Evolutionary conservation across 2,329 filamentous ascomycete species (phyloP).

Genomic region (Albifimbria verrucaria): DNA sequence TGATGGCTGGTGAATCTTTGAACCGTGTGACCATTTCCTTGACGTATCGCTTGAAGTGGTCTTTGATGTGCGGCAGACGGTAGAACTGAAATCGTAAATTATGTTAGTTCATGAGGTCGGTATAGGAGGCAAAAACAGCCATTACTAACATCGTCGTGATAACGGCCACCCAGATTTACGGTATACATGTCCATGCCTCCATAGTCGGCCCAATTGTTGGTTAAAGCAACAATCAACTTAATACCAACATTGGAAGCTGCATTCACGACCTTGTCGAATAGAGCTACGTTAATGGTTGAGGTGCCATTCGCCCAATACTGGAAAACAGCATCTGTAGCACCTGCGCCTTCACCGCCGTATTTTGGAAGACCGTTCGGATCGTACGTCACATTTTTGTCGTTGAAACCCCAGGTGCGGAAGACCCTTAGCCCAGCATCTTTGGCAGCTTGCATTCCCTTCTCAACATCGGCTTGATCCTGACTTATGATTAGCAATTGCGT

Average conservation of each 20-base stretch:
- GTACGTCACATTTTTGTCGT: slow-evolving; percentile 51
- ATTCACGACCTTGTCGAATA: slow-evolving; percentile 49
- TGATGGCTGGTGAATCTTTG: slow-evolving; percentile 40
- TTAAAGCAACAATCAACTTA: slow-evolving; percentile 52
- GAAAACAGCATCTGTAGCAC: slow-evolving; percentile 41
- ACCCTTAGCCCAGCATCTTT: slow-evolving; percentile 48
- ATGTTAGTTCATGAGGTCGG: no score
- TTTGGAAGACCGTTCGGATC: slow-evolving; percentile 42
- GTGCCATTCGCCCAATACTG: slow-evolving; percentile 45
- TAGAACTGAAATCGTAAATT: slow-evolving; percentile 10
- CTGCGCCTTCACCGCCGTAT: slow-evolving; percentile 48
- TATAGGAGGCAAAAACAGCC: neutral
- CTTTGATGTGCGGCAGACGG: slow-evolving; percentile 10
- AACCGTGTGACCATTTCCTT: slow-evolving; percentile 43
- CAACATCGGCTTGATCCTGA: slow-evolving; percentile 38
- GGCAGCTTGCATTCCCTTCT: slow-evolving; percentile 41
- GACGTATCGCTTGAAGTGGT: slow-evolving; percentile 31
- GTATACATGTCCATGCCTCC: slow-evolving; percentile 60
- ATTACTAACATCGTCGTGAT: slow-evolving; percentile 45
- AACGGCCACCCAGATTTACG: slow-evolving; percentile 48
- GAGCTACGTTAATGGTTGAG: slow-evolving; percentile 33
- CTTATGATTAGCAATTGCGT: neutral
- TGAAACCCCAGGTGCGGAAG: slow-evolving; percentile 56
- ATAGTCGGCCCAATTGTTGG: slow-evolving; percentile 59
- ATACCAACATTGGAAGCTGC: slow-evolving; percentile 46